Base-by-base conservation (phyloP, 1,284 basidiomycete genomes). In the Cryptococcus maquisensis region DNA sequence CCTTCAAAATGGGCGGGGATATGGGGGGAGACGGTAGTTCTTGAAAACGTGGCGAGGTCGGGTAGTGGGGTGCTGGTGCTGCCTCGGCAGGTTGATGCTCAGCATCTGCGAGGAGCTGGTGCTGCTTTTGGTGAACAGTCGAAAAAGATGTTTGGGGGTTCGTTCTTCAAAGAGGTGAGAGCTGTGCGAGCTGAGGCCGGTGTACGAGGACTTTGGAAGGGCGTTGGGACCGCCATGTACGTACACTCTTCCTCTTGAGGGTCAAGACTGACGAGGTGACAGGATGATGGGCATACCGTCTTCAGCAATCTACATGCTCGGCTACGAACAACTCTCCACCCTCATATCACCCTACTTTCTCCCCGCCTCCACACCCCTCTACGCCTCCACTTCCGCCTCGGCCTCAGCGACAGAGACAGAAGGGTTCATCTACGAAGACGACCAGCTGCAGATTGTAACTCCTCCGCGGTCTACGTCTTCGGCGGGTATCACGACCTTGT, bases 241-340 rank as follows among this genome's bases (percentile, higher is more conserved):
- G 89, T 42, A 23, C 23, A 32, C 16, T 44, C 49, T 28, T 6
- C 5, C 3, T 18, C 9, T 12, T 18, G 18, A 6, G n/a, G 38
- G 32, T n/a, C 15, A n/a, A 21, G 32, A 20, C 26, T 26, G 18
- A 4, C 15, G 28, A 13, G 28, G 20, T 21, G 4, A 47, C 59
- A 91, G 92, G 50, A 76, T 90, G 32, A 95, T 98, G 73, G 87
- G 90, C 21, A 89, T 98, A 8, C 95, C 95, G 0, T 87, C 93
- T 0, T 85, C 94, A 47, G 92, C 94, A 46, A 83, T 86, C 37
- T 98, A 98, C 77, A 98, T 98, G 86, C 81, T 97, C 47, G 92
- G 90, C 26, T 98, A 98, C 74, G 95, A 98, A 75, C 84, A 88
- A 71, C 83, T 98, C 20, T 80, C 92, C 13, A 81, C 57, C 0